Evolutionary conservation across 2,329 filamentous ascomycete genomes (phyloP).

Genomic region (Colletotrichum kahawae): DNA sequence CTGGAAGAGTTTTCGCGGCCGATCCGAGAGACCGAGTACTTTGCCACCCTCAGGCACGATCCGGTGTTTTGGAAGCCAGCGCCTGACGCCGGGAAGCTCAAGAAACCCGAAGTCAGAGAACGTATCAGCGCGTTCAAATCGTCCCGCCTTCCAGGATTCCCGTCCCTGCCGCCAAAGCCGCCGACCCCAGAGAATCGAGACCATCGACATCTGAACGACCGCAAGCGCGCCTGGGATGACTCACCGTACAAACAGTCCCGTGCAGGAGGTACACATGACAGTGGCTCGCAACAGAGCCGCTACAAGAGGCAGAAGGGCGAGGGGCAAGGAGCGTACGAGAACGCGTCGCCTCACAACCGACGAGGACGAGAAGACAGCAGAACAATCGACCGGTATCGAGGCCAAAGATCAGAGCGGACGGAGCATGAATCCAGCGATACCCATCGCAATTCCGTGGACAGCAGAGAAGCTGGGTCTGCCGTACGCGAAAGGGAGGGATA

Average conservation of each 20-base stretch:
- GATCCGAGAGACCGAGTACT: slow-evolving; percentile 45
- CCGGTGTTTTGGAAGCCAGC: slow-evolving; percentile 42
- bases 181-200: slow-evolving; percentile 9
- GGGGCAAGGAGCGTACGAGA: background rate
- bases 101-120: background rate
- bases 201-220: background rate
- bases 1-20: slow-evolving; percentile 45
- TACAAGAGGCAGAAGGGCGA: slow-evolving; percentile 12
- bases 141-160: slow-evolving; percentile 10
- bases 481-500: background rate
- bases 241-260: background rate
- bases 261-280: background rate
- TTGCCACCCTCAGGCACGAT: slow-evolving; percentile 45
- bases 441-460: background rate
- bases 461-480: background rate
- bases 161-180: slow-evolving; percentile 14
- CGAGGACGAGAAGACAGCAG: background rate
- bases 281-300: background rate
- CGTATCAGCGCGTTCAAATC: slow-evolving; percentile 5
- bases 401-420: background rate
- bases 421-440: background rate
- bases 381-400: background rate
- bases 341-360: background rate
- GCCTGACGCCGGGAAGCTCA: background rate
- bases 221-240: slow-evolving; percentile 17